These are phyloP conservation scores for Aphanomyces cochlioides DNA, from an alignment of 352 stramenopile genomes.

Conservation along the genomic window DNA sequence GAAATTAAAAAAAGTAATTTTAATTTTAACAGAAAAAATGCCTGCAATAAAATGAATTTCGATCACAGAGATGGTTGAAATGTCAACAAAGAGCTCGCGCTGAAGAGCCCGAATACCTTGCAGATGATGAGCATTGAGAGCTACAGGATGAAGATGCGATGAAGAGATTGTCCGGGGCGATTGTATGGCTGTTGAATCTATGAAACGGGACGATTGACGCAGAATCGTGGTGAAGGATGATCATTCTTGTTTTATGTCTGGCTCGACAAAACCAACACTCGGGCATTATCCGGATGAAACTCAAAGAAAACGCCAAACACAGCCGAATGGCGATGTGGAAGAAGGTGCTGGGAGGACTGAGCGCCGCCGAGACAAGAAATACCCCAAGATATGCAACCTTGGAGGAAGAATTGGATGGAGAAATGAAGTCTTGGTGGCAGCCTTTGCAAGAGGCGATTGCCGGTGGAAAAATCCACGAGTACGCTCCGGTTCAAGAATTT, in stretches of 20 bases:
- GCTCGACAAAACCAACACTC: slow-evolving; percentile 15
- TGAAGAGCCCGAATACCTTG: too few species aligned
- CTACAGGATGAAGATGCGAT: too few species aligned
- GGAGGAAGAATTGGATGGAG: slow-evolving; percentile 3
- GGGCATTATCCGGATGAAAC: slow-evolving; percentile 6
- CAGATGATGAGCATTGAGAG: too few species aligned
- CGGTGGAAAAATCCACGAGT: not conserved
- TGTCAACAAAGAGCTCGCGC: too few species aligned
- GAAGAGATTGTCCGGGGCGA: too few species aligned
- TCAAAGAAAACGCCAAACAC: not conserved
- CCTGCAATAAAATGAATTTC: too few species aligned
- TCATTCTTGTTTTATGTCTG: not conserved
- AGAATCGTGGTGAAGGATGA: too few species aligned
- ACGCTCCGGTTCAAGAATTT: slow-evolving; percentile 14
- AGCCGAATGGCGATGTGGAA: slow-evolving; percentile 15
- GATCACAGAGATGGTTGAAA: too few species aligned
- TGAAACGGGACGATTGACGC: too few species aligned
- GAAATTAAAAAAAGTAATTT: too few species aligned
- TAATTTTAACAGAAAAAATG: too few species aligned
- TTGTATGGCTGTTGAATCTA: too few species aligned
- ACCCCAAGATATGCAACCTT: not conserved
- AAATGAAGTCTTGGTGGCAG: slow-evolving; percentile 21
- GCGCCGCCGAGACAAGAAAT: not conserved
- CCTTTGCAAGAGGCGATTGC: not conserved
- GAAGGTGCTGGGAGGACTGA: not conserved